Conservation (phyloP, 2,329 filamentous ascomycete species). For the Fusarium ramigenum region DNA sequence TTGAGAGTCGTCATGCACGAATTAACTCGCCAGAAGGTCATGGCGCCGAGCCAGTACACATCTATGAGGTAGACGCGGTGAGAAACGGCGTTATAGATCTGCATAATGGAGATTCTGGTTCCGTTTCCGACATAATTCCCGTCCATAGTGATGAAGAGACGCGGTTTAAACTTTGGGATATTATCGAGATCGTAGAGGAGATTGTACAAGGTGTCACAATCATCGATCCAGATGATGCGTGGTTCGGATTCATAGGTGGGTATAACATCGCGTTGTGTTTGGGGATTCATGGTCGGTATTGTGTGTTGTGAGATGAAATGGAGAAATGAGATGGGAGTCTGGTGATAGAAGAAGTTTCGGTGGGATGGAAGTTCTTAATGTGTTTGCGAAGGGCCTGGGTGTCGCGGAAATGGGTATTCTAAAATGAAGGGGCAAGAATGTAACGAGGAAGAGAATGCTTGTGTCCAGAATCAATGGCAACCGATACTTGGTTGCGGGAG, state of each 20-base stretch:
- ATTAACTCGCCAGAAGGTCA: neutral
- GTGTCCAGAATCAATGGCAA: neutral
- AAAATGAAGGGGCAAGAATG: no score
- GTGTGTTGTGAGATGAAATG: neutral
- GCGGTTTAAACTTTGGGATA: neutral
- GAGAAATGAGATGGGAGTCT: no score
- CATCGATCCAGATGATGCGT: neutral
- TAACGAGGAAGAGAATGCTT: fast-evolving
- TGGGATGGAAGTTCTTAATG: no score
- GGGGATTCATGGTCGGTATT: neutral
- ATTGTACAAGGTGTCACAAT: neutral
- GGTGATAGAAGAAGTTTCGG: no score
- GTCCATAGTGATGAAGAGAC: neutral
- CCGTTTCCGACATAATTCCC: neutral
- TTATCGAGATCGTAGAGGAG: neutral
- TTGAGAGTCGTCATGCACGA: neutral
- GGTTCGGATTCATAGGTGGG: neutral
- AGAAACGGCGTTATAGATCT: neutral
- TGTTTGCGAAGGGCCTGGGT: no score
- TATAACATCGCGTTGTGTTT: neutral
- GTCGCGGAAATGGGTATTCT: no score
- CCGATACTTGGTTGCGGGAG: no score
- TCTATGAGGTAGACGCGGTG: neutral
- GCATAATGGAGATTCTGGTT: neutral
- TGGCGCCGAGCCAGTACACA: neutral